Conservation (phyloP, 116 monocot species). For the Posidonia oceanica region DNA sequence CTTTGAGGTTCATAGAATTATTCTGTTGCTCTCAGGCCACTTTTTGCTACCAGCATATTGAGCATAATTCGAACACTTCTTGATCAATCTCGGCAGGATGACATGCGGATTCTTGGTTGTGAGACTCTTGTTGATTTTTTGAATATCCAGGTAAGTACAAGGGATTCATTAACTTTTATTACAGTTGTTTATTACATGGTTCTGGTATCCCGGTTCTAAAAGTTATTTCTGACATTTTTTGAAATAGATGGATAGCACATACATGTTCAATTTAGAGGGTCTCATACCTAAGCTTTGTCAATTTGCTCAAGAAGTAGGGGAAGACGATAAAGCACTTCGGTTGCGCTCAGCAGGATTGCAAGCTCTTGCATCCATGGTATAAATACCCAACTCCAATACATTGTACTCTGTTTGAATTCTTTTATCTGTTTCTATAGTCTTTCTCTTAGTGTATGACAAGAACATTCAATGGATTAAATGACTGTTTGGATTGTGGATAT, state of each 20-base stretch:
- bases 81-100: slow-evolving; percentile 65
- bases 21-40: slow-evolving; percentile 42
- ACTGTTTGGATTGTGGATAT: too few relatives aligned
- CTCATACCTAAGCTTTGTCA: slow-evolving; percentile 87
- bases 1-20: slow-evolving; percentile 6
- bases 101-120: slow-evolving; percentile 77
- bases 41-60: slow-evolving; percentile 72
- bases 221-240: neutral
- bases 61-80: slow-evolving; percentile 50
- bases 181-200: neutral
- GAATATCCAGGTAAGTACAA: slow-evolving; percentile 52
- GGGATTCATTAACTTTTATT: neutral
- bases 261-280: slow-evolving; percentile 92
- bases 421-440: too few relatives aligned
- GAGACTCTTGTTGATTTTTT: slow-evolving; percentile 82
- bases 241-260: slow-evolving; percentile 64
- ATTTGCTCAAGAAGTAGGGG: slow-evolving; percentile 51
- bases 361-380: slow-evolving; percentile 91
- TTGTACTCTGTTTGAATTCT: too few relatives aligned
- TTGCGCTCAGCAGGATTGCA: slow-evolving; percentile 69
- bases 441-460: neutral
- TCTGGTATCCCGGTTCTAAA: neutral
- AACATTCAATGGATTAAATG: too few relatives aligned
- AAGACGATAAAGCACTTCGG: slow-evolving; percentile 39
- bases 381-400: too few relatives aligned